A percentile compares a stretch with the other conserved stretches of the same genome.
These are phyloP conservation scores for Rhizophagus sp. DNA, from an alignment of 192 early-diverging fungal genomes.

Conservation along the genomic window DNA sequence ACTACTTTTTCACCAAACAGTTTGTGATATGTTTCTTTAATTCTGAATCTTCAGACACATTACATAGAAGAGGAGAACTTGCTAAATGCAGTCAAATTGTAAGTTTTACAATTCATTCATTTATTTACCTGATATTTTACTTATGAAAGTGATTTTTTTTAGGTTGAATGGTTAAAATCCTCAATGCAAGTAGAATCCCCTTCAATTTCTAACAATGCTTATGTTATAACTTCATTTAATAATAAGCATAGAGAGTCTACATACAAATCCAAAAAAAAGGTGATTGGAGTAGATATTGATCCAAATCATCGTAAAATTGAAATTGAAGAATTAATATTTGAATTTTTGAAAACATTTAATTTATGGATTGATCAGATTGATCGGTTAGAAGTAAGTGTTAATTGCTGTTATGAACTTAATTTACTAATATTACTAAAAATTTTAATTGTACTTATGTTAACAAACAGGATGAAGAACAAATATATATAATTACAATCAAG, in stretches of 20 bases:
- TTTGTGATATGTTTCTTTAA: neutral
- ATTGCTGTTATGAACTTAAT: no score
- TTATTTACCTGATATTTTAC: neutral
- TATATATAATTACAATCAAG: no score
- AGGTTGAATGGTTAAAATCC: neutral
- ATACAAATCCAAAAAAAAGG: neutral
- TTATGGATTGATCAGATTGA: neutral
- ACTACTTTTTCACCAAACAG: no score
- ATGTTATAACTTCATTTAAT: neutral
- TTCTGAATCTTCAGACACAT: neutral
- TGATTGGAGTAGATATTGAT: conserved; percentile 8
- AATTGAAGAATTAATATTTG: neutral
- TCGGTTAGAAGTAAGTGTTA: neutral
- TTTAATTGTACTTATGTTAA: no score
- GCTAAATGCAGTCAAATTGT: neutral
- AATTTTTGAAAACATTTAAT: neutral
- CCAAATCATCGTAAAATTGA: neutral
- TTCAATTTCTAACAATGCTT: neutral
- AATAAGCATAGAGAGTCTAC: neutral
- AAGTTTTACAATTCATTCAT: neutral
- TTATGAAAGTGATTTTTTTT: neutral
- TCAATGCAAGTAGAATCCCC: neutral
- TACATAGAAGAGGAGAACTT: neutral
- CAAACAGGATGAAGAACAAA: no score
- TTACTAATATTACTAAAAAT: no score